These are phyloP conservation scores for Decorospora gaudefroyi DNA, from an alignment of 2,329 filamentous ascomycete genomes.

Conservation along the genomic window DNA sequence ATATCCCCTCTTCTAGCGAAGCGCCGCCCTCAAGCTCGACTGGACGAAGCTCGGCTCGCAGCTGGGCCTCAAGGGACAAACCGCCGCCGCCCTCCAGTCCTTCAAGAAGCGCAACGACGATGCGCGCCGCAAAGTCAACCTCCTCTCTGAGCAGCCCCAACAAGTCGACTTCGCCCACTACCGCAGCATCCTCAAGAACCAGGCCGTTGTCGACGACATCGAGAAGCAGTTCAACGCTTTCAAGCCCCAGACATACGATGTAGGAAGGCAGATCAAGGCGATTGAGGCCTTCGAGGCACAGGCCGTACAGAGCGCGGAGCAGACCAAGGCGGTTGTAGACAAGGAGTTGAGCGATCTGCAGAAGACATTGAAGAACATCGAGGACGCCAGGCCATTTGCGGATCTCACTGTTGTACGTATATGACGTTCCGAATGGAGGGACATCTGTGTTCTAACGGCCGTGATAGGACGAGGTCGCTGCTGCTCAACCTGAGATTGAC, in stretches of 20 bases:
- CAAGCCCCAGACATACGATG: conserved; percentile 92
- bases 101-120: conserved; percentile 99
- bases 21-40: conserved; percentile 98
- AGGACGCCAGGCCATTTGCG: conserved; percentile 92
- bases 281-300: conserved; percentile 98
- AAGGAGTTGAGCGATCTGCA: conserved; percentile 90
- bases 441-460: conserved; percentile 26
- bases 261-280: conserved; percentile 91
- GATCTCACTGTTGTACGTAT: conserved; percentile 93
- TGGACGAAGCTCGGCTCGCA: conserved; percentile 94
- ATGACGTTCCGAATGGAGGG: conserved; percentile 2
- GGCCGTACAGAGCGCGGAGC: conserved; percentile 94
- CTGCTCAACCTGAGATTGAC: conserved; percentile 94
- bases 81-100: conserved; percentile 83
- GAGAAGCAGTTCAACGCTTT: conserved; percentile 92
- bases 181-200: conserved; percentile 92
- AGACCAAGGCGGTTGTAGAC: conserved; percentile 95
- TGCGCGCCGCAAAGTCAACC: conserved; percentile 87
- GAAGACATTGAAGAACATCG: conserved; percentile 95
- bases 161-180: conserved; percentile 92
- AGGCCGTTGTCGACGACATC: conserved; percentile 91
- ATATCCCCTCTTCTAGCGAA: conserved; percentile 67
- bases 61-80: conserved; percentile 95
- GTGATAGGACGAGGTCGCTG: conserved; percentile 84
- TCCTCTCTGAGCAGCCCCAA: conserved; percentile 81